Percentiles rank a stretch among this genome's conserved stretches.
phyloP scores from a whole-genome alignment of 257 asterid genomes.

The Echites panduratus region DNA sequence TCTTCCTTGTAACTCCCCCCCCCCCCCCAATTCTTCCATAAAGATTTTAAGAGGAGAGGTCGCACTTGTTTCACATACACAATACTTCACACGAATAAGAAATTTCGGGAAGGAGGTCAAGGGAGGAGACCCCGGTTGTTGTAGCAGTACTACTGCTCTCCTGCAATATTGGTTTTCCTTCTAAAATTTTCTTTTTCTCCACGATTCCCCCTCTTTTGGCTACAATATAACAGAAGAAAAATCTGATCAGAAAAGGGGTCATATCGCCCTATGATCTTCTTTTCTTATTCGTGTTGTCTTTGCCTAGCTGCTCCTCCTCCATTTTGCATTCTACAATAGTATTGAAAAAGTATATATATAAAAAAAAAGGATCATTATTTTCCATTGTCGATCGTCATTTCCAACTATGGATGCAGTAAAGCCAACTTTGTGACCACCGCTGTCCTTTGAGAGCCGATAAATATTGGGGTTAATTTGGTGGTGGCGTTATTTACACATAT shows the following conservation, averaged over 20 bases:
- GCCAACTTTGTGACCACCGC: conserved; percentile 5
- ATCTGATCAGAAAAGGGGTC: no score
- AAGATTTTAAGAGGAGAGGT: conserved; percentile 2
- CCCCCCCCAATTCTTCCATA: background rate
- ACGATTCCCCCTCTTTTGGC: background rate
- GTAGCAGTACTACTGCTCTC: background rate
- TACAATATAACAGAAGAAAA: background rate
- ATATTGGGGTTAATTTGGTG: no score
- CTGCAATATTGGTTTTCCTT: background rate
- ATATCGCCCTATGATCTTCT: no score
- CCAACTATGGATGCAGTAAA: background rate
- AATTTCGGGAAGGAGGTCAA: background rate
- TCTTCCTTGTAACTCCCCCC: conserved; percentile 17
- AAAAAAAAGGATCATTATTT: background rate
- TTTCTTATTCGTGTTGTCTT: no score
- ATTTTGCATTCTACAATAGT: background rate
- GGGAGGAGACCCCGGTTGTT: background rate
- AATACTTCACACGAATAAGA: conserved; percentile 12
- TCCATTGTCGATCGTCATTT: conserved; percentile 1
- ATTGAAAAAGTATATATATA: no score
- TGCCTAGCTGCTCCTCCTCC: background rate
- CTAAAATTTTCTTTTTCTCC: background rate
- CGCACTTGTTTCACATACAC: conserved; percentile 10
- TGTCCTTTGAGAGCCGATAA: no score
- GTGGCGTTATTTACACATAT: no score